Conservation (phyloP, 371 early-diverging fungal species). For the Rhizopus delemar region DNA sequence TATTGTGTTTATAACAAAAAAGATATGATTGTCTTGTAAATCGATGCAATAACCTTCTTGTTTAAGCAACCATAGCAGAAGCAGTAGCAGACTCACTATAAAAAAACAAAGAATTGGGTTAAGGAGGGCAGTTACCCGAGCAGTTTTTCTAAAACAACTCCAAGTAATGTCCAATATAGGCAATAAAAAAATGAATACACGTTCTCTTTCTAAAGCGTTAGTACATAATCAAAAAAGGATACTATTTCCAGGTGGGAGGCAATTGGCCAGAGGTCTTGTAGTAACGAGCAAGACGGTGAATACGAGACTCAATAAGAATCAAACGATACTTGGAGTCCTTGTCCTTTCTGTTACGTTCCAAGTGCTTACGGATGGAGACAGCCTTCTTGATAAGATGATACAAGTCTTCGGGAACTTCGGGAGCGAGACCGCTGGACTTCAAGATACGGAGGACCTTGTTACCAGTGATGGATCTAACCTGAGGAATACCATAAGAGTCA, state of each 20-base stretch:
- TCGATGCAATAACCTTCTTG: not conserved
- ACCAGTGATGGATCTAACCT: slow-evolving; percentile 95
- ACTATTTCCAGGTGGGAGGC: slow-evolving; percentile 98
- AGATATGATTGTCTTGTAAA: not conserved
- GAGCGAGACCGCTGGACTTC: slow-evolving; percentile 79
- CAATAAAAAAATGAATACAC: slow-evolving; percentile 2
- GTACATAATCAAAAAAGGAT: slow-evolving; percentile 41
- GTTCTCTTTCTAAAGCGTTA: slow-evolving; percentile 8
- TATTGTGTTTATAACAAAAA: no score
- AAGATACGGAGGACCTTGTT: slow-evolving; percentile 96
- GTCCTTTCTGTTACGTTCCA: slow-evolving; percentile 99
- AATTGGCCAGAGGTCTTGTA: slow-evolving; percentile 98
- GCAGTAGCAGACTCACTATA: slow-evolving; percentile 52
- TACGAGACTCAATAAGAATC: slow-evolving; percentile 98
- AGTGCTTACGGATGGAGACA: slow-evolving; percentile 98
- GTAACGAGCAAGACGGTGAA: slow-evolving; percentile 99
- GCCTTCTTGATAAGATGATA: slow-evolving; percentile 99
- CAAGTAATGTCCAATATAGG: not conserved
- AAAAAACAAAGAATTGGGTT: slow-evolving; percentile 24
- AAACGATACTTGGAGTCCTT: slow-evolving; percentile 99
- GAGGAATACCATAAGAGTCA: slow-evolving; percentile 98
- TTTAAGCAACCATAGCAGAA: slow-evolving; percentile 52
- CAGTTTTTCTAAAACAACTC: not conserved
- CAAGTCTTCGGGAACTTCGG: slow-evolving; percentile 99
- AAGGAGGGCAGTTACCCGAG: slow-evolving; percentile 35